Conservation (phyloP, 208 protist genomes). For the Porcisia hertigi region DNA sequence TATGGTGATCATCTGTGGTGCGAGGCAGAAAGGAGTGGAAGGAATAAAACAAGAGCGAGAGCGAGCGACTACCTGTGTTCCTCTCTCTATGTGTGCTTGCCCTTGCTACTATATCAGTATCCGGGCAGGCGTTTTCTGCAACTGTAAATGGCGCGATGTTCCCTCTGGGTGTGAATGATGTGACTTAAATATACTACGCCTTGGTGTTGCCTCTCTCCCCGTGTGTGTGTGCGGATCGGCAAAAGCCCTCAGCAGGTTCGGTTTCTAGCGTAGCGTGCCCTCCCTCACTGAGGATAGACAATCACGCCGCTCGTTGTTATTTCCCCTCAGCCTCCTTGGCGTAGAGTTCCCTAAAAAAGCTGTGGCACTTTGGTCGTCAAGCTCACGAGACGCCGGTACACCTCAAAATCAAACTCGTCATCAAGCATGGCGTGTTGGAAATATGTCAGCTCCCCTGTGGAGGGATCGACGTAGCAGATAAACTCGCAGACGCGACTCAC, state of each 20-base stretch:
- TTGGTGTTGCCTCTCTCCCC: not conserved
- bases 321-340: not conserved
- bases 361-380: slow-evolving; percentile 80
- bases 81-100: not conserved
- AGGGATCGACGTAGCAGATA: slow-evolving; percentile 87
- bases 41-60: not conserved
- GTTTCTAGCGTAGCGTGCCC: not conserved
- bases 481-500: slow-evolving; percentile 91
- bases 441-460: slow-evolving; percentile 75
- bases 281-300: not conserved
- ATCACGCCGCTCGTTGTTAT: not conserved
- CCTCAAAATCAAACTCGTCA: slow-evolving; percentile 91
- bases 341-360: slow-evolving; percentile 60
- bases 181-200: not conserved
- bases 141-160: not conserved
- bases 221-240: not conserved
- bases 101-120: not conserved
- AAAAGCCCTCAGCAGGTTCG: not conserved
- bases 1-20: not conserved
- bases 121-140: not conserved
- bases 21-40: not conserved
- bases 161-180: not conserved
- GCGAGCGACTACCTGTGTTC: not conserved
- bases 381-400: slow-evolving; percentile 80
- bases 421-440: slow-evolving; percentile 85